A percentile compares a stretch with the other conserved stretches of the same genome.
Conservation (phyloP, 2,329 filamentous ascomycete genomes). For the Chrysoporthe cubensis region DNA sequence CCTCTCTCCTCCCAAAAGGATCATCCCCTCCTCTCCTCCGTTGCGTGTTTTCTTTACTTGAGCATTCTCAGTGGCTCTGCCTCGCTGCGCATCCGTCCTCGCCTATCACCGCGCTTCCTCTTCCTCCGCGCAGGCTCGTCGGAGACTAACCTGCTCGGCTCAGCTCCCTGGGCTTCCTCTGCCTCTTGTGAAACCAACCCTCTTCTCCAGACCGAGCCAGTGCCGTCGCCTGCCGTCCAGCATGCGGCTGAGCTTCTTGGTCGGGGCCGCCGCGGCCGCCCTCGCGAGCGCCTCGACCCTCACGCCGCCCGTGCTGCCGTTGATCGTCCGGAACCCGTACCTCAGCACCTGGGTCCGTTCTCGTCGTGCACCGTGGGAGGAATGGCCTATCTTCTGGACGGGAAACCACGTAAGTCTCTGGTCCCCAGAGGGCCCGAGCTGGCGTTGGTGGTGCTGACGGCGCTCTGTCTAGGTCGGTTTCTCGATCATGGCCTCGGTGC, state of each 20-base stretch:
- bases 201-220: background rate
- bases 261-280: slow-evolving; percentile 41
- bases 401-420: slow-evolving; percentile 36
- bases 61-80: background rate
- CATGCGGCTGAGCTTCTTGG: slow-evolving; percentile 38
- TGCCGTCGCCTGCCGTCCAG: slow-evolving; percentile 12
- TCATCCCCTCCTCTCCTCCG: background rate
- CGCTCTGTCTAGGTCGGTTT: slow-evolving; percentile 48
- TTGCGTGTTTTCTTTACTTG: slow-evolving; percentile 3
- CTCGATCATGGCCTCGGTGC: slow-evolving; percentile 52
- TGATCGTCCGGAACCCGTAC: slow-evolving; percentile 64
- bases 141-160: slow-evolving; percentile 3
- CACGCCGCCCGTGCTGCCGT: slow-evolving; percentile 59
- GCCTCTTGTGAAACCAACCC: background rate
- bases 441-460: slow-evolving; percentile 10
- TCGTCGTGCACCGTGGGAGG: slow-evolving; percentile 74
- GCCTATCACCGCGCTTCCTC: background rate
- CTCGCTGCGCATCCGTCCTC: background rate
- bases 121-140: slow-evolving; percentile 26
- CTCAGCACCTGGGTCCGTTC: slow-evolving; percentile 66
- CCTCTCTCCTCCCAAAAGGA: background rate
- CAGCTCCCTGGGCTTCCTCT: background rate
- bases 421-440: background rate
- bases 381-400: slow-evolving; percentile 72
- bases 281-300: slow-evolving; percentile 53